Evolutionary conservation across 805 yeast species (phyloP).

Genomic region (Wickerhamomyces hampshirensis): DNA sequence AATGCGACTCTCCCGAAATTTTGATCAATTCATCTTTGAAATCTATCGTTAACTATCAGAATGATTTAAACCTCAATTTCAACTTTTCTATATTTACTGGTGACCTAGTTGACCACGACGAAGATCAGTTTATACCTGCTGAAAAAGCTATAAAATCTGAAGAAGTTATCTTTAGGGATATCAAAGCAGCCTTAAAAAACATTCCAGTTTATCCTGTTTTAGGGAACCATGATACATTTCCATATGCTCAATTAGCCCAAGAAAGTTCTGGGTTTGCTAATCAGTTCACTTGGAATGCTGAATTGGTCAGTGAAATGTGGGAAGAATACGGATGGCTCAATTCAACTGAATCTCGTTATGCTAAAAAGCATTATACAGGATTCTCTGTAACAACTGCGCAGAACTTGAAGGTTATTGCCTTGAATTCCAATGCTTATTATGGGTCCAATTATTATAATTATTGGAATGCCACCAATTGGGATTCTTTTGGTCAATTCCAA

Average conservation of each 20-base stretch:
- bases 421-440: not conserved
- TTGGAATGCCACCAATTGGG: not conserved
- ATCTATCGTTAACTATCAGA: constrained; percentile 31
- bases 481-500: not conserved
- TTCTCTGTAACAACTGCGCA: not conserved
- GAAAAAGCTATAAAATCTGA: constrained; percentile 33
- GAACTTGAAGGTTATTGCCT: not conserved
- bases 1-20: constrained; percentile 59
- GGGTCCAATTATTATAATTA: not conserved
- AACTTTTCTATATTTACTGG: constrained; percentile 66
- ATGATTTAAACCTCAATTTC: constrained; percentile 30
- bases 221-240: constrained; percentile 52
- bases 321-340: not conserved
- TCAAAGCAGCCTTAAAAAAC: constrained; percentile 30
- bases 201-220: constrained; percentile 54
- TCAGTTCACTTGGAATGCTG: not conserved
- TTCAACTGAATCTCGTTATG: not conserved
- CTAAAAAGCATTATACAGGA: not conserved
- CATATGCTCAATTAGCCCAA: not conserved
- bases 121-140: constrained; percentile 37
- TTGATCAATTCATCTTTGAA: constrained; percentile 51
- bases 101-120: constrained; percentile 64
- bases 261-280: not conserved
- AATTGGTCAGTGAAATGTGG: not conserved
- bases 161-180: not conserved